Evolutionary conservation across 176 grass and related monocot genomes (phyloP).

Genomic region (Hordeum marinum): DNA sequence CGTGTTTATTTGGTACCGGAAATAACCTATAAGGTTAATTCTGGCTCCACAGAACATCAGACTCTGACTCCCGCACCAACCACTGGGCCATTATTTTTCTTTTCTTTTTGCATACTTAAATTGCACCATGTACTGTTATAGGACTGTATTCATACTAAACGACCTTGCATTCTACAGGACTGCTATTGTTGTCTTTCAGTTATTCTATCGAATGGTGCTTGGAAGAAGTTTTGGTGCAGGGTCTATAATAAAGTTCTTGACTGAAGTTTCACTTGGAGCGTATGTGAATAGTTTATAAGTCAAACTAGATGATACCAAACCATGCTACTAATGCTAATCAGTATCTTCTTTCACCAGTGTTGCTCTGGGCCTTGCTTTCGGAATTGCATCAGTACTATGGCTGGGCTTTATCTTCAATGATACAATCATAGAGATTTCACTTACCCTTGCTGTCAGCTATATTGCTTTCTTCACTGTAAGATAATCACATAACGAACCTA

Average conservation of each 20-base stretch:
- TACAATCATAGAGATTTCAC: too few relatives aligned
- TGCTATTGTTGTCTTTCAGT: slow-evolving; percentile 92
- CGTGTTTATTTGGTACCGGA: not conserved
- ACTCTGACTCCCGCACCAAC: not conserved
- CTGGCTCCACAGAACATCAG: not conserved
- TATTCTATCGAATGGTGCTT: slow-evolving; percentile 90
- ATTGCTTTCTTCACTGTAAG: too few relatives aligned
- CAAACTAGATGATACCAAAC: too few relatives aligned
- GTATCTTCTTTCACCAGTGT: too few relatives aligned
- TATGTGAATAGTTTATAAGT: slow-evolving; percentile 33
- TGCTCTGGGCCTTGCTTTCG: too few relatives aligned
- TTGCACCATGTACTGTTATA: slow-evolving; percentile 2
- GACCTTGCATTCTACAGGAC: slow-evolving; percentile 58
- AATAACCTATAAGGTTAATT: not conserved
- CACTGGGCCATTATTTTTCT: not conserved
- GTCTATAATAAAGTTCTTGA: slow-evolving; percentile 82
- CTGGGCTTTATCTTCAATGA: too few relatives aligned
- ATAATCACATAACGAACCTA: not conserved
- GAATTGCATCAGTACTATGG: too few relatives aligned
- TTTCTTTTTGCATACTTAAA: not conserved
- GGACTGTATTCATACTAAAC: not conserved
- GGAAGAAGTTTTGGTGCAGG: slow-evolving; percentile 68
- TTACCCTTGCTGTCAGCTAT: too few relatives aligned
- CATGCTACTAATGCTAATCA: too few relatives aligned
- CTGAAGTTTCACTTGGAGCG: slow-evolving; percentile 91